These are phyloP conservation scores for Medicago lupulina DNA, from an alignment of 306 rosid genomes.

Conservation along the genomic window DNA sequence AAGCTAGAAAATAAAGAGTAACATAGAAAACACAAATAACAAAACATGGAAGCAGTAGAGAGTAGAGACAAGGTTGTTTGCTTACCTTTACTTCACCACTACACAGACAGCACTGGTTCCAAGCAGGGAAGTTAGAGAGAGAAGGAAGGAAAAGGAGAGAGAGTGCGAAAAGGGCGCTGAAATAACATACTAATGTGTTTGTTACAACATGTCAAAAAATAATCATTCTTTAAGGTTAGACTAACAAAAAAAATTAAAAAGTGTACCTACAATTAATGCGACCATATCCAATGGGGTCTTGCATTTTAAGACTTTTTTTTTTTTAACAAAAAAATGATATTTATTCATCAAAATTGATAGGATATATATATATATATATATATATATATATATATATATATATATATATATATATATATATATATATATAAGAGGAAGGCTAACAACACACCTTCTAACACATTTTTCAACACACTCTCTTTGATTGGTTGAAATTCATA, in stretches of 20 bases:
- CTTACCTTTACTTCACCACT: conserved; percentile 17
- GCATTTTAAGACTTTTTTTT: too few species aligned
- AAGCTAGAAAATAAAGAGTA: conserved; percentile 7
- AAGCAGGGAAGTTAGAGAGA: background rate
- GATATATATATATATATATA: too few species aligned
- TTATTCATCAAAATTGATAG: too few species aligned
- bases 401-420: too few species aligned
- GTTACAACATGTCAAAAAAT: conserved; percentile 9
- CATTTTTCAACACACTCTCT: too few species aligned
- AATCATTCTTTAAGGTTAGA: background rate
- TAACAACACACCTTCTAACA: too few species aligned
- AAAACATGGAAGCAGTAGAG: conserved; percentile 6
- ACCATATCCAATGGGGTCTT: too few species aligned
- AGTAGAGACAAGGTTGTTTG: background rate
- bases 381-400: too few species aligned
- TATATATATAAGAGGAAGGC: too few species aligned
- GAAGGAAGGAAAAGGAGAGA: conserved; percentile 6
- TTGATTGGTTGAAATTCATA: too few species aligned
- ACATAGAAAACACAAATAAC: background rate
- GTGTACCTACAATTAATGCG: too few species aligned
- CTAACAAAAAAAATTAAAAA: background rate
- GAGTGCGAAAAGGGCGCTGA: conserved; percentile 33
- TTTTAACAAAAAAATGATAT: too few species aligned
- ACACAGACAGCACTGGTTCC: conserved; percentile 29
- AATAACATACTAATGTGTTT: conserved; percentile 12